phyloP scores from a whole-genome alignment of 2,329 filamentous ascomycete genomes.

The Neofusicoccum parvum region DNA sequence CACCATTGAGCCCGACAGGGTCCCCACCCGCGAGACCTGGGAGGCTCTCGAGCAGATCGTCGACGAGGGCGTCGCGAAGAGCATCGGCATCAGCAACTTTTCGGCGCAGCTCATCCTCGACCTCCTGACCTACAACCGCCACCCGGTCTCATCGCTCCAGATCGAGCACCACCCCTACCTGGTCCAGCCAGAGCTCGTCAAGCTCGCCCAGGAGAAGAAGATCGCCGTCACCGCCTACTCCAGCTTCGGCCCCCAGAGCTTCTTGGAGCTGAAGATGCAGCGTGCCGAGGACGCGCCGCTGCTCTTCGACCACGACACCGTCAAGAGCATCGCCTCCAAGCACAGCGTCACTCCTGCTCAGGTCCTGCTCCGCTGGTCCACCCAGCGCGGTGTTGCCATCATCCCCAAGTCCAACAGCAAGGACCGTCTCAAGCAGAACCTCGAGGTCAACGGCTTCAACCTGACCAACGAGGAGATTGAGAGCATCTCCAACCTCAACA shows the following conservation, averaged over 20 bases:
- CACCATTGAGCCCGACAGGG: constrained; percentile 64
- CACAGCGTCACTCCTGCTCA: constrained; percentile 75
- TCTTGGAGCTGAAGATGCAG: constrained; percentile 71
- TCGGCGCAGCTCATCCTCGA: constrained; percentile 76
- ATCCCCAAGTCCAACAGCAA: constrained; percentile 67
- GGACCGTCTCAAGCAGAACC: constrained; percentile 35
- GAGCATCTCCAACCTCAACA: constrained; percentile 40
- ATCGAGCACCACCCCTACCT: constrained; percentile 92
- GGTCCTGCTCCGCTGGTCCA: constrained; percentile 84
- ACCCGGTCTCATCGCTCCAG: constrained; percentile 76
- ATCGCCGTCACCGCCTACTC: constrained; percentile 82
- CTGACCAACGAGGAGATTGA: constrained; percentile 33
- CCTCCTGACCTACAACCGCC: constrained; percentile 73
- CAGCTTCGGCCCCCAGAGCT: constrained; percentile 77
- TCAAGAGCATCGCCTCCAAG: constrained; percentile 69
- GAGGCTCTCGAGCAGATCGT: constrained; percentile 76
- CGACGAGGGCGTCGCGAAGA: constrained; percentile 66
- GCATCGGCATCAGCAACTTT: constrained; percentile 85
- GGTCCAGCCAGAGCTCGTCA: constrained; percentile 71
- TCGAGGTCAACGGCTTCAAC: constrained; percentile 36
- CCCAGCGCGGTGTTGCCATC: constrained; percentile 75
- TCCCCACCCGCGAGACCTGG: constrained; percentile 81
- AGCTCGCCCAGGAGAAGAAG: constrained; percentile 68
- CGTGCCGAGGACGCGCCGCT: constrained; percentile 65
- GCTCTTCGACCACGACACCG: constrained; percentile 69